Evolutionary conservation across 352 stramenopile species (phyloP).

Genomic region (Phytophthora pseudosyringae): DNA sequence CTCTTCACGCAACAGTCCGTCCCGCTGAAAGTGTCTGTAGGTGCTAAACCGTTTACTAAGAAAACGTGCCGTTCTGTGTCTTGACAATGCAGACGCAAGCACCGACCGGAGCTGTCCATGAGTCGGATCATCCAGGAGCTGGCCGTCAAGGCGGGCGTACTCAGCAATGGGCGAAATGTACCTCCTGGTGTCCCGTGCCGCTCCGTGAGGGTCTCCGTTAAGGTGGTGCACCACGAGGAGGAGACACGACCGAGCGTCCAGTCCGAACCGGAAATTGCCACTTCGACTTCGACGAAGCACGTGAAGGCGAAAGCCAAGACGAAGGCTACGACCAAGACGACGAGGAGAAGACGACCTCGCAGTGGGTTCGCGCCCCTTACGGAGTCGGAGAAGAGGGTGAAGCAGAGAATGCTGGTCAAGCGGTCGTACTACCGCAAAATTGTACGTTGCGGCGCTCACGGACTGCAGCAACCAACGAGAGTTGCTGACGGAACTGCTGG

Average conservation of each 20-base stretch:
- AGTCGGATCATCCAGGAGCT: constrained; percentile 58
- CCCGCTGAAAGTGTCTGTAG: not conserved
- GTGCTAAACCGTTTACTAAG: not conserved
- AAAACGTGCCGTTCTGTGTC: not conserved
- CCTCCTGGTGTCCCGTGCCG: not conserved
- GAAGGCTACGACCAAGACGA: constrained; percentile 8
- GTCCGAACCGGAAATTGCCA: not conserved
- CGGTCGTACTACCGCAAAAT: constrained; percentile 82
- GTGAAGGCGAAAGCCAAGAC: constrained; percentile 3
- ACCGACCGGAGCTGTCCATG: constrained; percentile 52
- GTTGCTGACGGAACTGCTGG: not conserved
- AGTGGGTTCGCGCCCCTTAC: constrained; percentile 47
- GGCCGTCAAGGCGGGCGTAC: constrained; percentile 6
- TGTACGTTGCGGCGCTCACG: constrained; percentile 34
- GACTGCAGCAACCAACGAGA: not conserved
- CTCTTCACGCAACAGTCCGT: constrained; percentile 46
- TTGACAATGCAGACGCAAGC: constrained; percentile 31
- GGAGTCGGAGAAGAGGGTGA: constrained; percentile 67
- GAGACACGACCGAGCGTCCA: not conserved
- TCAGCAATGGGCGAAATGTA: not conserved
- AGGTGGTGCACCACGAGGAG: constrained; percentile 1
- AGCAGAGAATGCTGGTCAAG: constrained; percentile 75
- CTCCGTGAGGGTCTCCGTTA: constrained; percentile 11
- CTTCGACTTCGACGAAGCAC: not conserved
- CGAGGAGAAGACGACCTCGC: constrained; percentile 21